These are phyloP conservation scores for Silybum marianum DNA, from an alignment of 129 eudicot species.

Conservation along the genomic window DNA sequence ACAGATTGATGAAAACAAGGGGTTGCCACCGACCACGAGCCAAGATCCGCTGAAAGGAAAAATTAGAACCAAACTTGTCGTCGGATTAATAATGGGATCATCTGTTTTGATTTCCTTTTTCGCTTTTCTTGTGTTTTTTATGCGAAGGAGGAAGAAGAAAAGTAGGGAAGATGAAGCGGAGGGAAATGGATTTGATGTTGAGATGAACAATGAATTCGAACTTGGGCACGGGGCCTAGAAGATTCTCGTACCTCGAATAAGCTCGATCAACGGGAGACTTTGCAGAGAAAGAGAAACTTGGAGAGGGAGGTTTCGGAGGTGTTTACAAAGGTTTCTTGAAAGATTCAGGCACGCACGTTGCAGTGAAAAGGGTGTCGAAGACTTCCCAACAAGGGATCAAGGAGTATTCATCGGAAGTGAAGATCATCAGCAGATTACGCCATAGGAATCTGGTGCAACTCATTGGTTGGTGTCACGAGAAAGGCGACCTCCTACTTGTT, in stretches of 20 bases:
- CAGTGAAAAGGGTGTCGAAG: not conserved
- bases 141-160: slow-evolving; percentile 17
- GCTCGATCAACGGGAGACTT: slow-evolving; percentile 34
- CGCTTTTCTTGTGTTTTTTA: not conserved
- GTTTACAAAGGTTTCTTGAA: slow-evolving; percentile 33
- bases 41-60: not conserved
- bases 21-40: not conserved
- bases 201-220: slow-evolving; percentile 34
- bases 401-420: slow-evolving; percentile 24
- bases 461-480: slow-evolving; percentile 45
- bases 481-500: slow-evolving; percentile 35
- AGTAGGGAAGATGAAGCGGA: not conserved
- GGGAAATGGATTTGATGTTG: not conserved
- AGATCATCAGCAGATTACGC: slow-evolving; percentile 42
- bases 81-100: slow-evolving; percentile 5
- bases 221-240: slow-evolving; percentile 32
- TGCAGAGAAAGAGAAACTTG: slow-evolving; percentile 30
- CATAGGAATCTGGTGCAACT: slow-evolving; percentile 46
- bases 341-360: slow-evolving; percentile 4
- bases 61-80: not conserved
- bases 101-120: not conserved
- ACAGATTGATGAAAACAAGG: not conserved
- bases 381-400: not conserved
- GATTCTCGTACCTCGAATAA: slow-evolving; percentile 33
- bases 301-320: slow-evolving; percentile 38